Base-by-base conservation (phyloP, 2,329 filamentous ascomycete species). In the Onygenales sp. region DNA sequence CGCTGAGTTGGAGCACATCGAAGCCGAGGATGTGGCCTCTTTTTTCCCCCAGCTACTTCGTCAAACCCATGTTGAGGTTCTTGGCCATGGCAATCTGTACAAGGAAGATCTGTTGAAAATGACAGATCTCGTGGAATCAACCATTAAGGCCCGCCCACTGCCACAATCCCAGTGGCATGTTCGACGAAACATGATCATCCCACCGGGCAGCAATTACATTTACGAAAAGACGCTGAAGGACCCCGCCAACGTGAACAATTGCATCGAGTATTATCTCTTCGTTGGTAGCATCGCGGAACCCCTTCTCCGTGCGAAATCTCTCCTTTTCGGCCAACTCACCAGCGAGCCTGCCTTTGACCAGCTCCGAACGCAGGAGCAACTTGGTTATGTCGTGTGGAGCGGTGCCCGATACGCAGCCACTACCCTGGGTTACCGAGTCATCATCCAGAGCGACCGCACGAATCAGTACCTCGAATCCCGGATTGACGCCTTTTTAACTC, bases 261-360 rank as follows among this genome's bases (percentile, higher is more conserved):
- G 86, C 59, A 84, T 93, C 51, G 87, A 92, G 64, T 90, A 89
- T 57, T 84, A 85, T 63, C 75, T 92, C 8, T 84, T 83, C 54
- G 75, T 89, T 46, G 87, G 87, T 17, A 79, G 82, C 58, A 81
- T 83, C 58, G 78, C 81, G 2, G 84, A 95, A 64, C 79, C 84
- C n/a, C 66, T 71, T 5, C 70, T 87, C 10, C 82, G 89, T 14
- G 87, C 91, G 11, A 90, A 87, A 69, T 79, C 88, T 0, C 76
- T 94, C 43, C 78, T 98, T 5, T 79, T 96, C 43, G 86, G 89
- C 31, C 93, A 97, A 70, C 87, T 98, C 73, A 84, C 89, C 0
- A 87, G 95, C 54, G 93, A 98, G 72, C 91, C 91, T 3, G 87
- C 87, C 7, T 98, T 97, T 66, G 89, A 98, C 70, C 90, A 95